Base-by-base conservation (phyloP, 148 eudicot species). In the Rhododendron ovatum region DNA sequence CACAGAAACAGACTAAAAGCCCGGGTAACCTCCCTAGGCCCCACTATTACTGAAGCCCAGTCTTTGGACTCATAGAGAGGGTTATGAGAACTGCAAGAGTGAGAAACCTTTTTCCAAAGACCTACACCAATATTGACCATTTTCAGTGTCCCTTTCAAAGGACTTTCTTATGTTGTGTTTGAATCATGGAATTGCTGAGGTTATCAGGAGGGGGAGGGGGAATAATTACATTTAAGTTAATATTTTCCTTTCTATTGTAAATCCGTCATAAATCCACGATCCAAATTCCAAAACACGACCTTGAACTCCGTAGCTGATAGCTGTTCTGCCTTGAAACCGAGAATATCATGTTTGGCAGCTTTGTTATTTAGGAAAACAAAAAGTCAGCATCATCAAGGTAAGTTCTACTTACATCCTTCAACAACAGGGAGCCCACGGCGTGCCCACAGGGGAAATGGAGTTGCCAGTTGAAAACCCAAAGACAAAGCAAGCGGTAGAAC, bases 341-440 rank as follows among this genome's bases (percentile, higher is more conserved):
- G 10, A 45, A 22, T 7, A 83, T 41, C 85, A 45, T 8, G 10
- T 28, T 14, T 30, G 8, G 9, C 14, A 26, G n/a, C 30, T 78
- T 41, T 24, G 14, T 78, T n/a, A 12, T 2, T 17, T 67, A 67
- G 37, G 37, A 45, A 15, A 73, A 14, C 53, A 20, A 28, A 30
- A 71, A 35, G 26, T 57, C 6, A 48, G 74, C 37, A 37, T 61
- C 11, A 15, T 10, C 24, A 20, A 30, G 80, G 30, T 12, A 17
- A 84, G 55, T 4, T 13, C 75, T 69, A 93, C 98, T 94, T 92
- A 97, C 99, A 91, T 89, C 98, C 98, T 86, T 92, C 91, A 85
- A 98, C 89, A 77, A 95, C 90, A 24, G 98, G 98, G 80, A 94
- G 90, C 67, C 99, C 99, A 69, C 98, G 98, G 47, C 98, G 98